Evolutionary conservation across 2,329 filamentous ascomycete genomes (phyloP).

Genomic region (Colletotrichum theobromicola): DNA sequence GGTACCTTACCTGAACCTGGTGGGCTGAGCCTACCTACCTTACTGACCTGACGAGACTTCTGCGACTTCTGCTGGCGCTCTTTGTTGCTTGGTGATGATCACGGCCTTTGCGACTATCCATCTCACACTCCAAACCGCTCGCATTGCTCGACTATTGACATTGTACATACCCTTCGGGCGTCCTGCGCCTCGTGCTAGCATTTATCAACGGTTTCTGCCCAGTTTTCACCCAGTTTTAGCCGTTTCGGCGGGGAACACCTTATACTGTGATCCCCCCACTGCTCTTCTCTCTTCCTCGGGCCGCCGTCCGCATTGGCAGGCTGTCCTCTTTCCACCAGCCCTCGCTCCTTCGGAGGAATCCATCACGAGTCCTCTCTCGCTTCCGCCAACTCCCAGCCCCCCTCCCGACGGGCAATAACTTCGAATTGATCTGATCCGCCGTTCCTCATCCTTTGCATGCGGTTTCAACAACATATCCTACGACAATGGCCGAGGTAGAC

Average conservation of each 20-base stretch:
- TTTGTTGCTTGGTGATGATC: neutral
- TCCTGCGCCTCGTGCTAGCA: conserved; percentile 17
- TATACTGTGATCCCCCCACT: conserved; percentile 11
- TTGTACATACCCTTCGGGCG: conserved; percentile 12
- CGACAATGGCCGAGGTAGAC: conserved; percentile 79
- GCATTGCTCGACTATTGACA: neutral
- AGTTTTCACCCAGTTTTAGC: conserved; percentile 12
- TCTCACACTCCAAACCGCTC: neutral
- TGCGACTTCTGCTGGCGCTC: neutral
- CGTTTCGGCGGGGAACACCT: conserved; percentile 20
- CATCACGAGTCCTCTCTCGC: neutral
- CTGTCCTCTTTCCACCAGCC: conserved; percentile 5
- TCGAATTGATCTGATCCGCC: neutral
- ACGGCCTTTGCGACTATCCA: neutral
- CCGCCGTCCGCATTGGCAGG: conserved; percentile 9
- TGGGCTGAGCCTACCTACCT: neutral
- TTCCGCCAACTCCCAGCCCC: neutral
- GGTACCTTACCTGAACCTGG: neutral
- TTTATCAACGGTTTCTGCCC: conserved; percentile 4
- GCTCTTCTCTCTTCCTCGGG: conserved; percentile 11
- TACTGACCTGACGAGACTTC: neutral
- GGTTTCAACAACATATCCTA: neutral
- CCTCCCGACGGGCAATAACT: neutral
- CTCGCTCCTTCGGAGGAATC: conserved; percentile 14
- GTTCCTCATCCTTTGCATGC: neutral